Percentiles rank a stretch among this genome's conserved stretches.
These are phyloP conservation scores for Hyphopichia buzzinii DNA, from an alignment of 1,139 yeast species.

Conservation along the genomic window DNA sequence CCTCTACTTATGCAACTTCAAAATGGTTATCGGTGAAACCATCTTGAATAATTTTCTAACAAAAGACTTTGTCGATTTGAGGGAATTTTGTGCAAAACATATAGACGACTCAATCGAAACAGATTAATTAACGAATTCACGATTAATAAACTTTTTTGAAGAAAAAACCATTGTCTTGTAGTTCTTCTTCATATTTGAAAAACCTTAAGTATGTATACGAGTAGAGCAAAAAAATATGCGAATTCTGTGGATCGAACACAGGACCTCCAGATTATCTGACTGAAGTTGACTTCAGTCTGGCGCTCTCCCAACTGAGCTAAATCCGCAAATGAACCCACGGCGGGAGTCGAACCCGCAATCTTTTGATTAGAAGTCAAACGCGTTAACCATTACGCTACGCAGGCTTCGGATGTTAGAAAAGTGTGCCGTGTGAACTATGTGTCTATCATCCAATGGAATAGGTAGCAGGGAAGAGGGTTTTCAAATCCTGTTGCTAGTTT, in stretches of 20 bases:
- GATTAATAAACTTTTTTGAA: too few species aligned
- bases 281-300: conserved; percentile 47
- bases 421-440: too few species aligned
- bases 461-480: too few species aligned
- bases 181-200: too few species aligned
- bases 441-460: too few species aligned
- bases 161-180: too few species aligned
- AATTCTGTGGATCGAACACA: conserved; percentile 57
- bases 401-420: conserved; percentile 28
- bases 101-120: too few species aligned
- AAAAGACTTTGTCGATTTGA: conserved; percentile 26
- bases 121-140: too few species aligned
- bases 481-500: too few species aligned
- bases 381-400: conserved; percentile 51
- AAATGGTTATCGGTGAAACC: conserved; percentile 35
- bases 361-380: conserved; percentile 49
- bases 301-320: conserved; percentile 60
- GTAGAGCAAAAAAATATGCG: conserved; percentile 28
- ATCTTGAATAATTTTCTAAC: conserved; percentile 32
- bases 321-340: conserved; percentile 42
- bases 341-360: conserved; percentile 52
- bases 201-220: neutral
- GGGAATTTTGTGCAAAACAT: conserved; percentile 18
- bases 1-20: conserved; percentile 40
- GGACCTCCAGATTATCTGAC: conserved; percentile 51